Percentiles rank a stretch among this genome's conserved stretches.
phyloP scores from a whole-genome alignment of 371 early-diverging fungal species.

The Apophysomyces sp. region DNA sequence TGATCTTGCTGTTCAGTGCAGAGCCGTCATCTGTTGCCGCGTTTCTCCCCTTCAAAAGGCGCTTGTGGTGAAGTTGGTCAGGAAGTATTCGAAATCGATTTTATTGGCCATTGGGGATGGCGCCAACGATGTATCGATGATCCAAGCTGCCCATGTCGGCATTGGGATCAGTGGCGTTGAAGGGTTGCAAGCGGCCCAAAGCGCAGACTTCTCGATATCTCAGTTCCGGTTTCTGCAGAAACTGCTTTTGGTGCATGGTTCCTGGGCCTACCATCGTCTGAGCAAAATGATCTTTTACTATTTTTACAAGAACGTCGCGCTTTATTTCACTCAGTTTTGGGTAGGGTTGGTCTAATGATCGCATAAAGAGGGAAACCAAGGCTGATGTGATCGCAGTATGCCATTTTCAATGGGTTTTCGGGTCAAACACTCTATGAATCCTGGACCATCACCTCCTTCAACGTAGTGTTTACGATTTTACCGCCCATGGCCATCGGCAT shows the following conservation, averaged over 20 bases:
- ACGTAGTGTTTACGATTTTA: constrained; percentile 78
- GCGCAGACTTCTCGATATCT: constrained; percentile 85
- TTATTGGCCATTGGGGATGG: constrained; percentile 99
- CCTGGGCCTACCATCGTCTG: constrained; percentile 78
- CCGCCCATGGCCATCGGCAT: constrained; percentile 78
- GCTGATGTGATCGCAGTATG: constrained; percentile 24
- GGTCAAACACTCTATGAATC: constrained; percentile 78
- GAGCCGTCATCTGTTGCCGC: constrained; percentile 90
- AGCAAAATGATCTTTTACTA: constrained; percentile 74
- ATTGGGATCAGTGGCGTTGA: constrained; percentile 88
- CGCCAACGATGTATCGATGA: constrained; percentile 99
- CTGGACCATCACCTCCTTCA: constrained; percentile 69
- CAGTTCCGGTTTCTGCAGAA: constrained; percentile 78
- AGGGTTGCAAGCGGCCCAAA: constrained; percentile 77
- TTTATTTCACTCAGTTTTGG: constrained; percentile 71
- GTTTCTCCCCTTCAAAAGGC: constrained; percentile 96
- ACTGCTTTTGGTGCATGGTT: constrained; percentile 79
- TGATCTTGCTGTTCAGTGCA: constrained; percentile 50
- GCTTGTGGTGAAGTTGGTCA: constrained; percentile 78
- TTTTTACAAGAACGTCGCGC: constrained; percentile 86
- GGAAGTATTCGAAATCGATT: constrained; percentile 65
- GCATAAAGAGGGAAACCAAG: neutral
- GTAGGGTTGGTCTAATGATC: constrained; percentile 23
- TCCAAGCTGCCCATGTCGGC: constrained; percentile 87
- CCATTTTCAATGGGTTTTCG: constrained; percentile 80